Evolutionary conservation across 169 alveolate genomes (phyloP).

Genomic region (Eimeria falciformis): DNA sequence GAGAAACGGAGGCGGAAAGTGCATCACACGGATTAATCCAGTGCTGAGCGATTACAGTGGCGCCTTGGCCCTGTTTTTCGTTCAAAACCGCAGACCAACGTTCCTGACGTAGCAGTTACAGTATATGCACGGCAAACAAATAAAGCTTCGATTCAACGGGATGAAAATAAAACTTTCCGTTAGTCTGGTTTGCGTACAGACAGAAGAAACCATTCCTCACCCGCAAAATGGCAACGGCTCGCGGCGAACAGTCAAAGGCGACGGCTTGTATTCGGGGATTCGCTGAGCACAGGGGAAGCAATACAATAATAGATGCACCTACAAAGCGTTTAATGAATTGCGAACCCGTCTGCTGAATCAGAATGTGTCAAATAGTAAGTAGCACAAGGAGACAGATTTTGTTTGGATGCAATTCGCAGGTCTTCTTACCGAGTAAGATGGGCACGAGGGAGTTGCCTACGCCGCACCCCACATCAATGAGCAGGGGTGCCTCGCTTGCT

Average conservation of each 20-base stretch:
- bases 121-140: background rate
- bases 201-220: background rate
- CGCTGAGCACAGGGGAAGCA: background rate
- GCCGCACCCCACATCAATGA: slow-evolving; percentile 96
- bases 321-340: no score
- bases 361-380: no score
- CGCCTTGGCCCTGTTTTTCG: background rate
- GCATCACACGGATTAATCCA: no score
- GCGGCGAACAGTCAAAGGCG: slow-evolving; percentile 93
- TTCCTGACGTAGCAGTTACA: slow-evolving; percentile 8
- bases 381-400: no score
- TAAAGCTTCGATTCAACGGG: background rate
- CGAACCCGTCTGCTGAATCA: no score
- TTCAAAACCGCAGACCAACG: slow-evolving; percentile 8
- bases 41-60: background rate
- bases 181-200: background rate
- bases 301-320: no score
- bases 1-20: no score
- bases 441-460: slow-evolving; percentile 96
- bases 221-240: slow-evolving; percentile 88
- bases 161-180: background rate
- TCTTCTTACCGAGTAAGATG: slow-evolving; percentile 76
- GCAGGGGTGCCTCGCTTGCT: slow-evolving; percentile 46
- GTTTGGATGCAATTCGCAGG: no score
- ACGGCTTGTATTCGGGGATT: slow-evolving; percentile 83